Evolutionary conservation across 1,284 basidiomycete genomes (phyloP), one percentile per base, ranked within the genome.

Genomic region (Meripilus lineatus): DNA sequence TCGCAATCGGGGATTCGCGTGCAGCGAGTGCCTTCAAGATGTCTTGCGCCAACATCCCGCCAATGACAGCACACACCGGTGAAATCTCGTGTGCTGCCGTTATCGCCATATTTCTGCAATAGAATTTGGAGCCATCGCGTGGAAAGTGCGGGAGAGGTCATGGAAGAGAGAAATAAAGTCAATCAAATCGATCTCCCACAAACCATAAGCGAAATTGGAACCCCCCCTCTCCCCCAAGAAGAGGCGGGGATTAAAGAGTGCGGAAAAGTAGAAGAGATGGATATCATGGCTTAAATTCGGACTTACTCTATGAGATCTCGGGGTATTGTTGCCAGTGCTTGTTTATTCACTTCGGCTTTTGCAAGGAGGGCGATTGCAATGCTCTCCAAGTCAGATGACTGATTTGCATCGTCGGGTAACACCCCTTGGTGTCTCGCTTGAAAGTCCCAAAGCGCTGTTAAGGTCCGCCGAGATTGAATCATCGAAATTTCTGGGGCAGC

Each of bases 11-110:
- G 36, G 85, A 80, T 58, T 98, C 94, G 44, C 92, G 84, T 43
- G 85, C 89, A 33, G 88, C 89, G 28, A 99, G 71, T 0, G 89
- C 82, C 63, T 97, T 95, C 35, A 99, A 72, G 41, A 98, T 85
- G 62, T 98, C 95, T 65, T 99, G 96, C 2, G 86, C 93, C 13
- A 98, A 68, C 63, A 98, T 78, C 13, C 96, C 96, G 23, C 96
- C 95, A 35, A 99, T 72, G 23, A 99, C 86, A 1, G 93, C 93
- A 60, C 93, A 86, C 3, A 93, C 81, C 2, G 93, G 89, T 3
- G 89, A 82, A 69, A 95, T 89, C 60, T 95, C 88, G 61, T 87
- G 80, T n/a, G 70, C 66, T 13, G 91, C 84, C n/a, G 86, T 84
- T 14, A 69, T 71, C 10, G 82, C 70, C 37, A 88, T 54, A 34